phyloP scores from a whole-genome alignment of 805 yeast genomes.

The Helenozyma rhizophorensis region DNA sequence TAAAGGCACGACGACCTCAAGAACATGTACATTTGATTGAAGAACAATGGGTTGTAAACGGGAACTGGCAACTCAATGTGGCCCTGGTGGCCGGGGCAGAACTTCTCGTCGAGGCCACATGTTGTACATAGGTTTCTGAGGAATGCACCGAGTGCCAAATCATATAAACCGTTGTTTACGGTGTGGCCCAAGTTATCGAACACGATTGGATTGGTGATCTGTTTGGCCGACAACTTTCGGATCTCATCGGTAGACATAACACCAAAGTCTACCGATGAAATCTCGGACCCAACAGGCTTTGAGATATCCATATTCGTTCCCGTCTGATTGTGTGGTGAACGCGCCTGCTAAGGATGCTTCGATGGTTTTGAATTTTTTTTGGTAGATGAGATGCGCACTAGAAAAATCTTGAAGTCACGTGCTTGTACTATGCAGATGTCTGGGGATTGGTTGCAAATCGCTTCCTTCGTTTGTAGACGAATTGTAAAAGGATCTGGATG shows the following conservation, averaged over 20 bases:
- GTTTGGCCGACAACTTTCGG: constrained; percentile 85
- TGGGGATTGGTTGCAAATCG: too few relatives aligned
- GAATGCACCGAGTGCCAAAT: constrained; percentile 93
- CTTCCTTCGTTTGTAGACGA: too few relatives aligned
- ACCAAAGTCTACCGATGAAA: constrained; percentile 87
- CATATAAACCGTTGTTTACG: constrained; percentile 88
- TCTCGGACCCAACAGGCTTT: constrained; percentile 93
- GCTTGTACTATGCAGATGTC: too few relatives aligned
- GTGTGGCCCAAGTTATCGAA: constrained; percentile 97
- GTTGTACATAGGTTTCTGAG: constrained; percentile 85
- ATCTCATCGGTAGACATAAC: constrained; percentile 79
- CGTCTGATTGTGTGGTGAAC: neutral
- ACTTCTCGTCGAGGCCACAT: constrained; percentile 91
- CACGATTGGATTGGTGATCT: constrained; percentile 92
- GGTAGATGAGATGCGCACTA: constrained; percentile 9
- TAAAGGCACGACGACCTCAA: constrained; percentile 82
- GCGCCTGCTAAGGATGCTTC: constrained; percentile 1
- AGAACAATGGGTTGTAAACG: constrained; percentile 90
- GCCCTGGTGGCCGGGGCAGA: constrained; percentile 98
- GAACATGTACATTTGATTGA: constrained; percentile 82
- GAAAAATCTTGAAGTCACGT: constrained; percentile 3
- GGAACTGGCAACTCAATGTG: constrained; percentile 96
- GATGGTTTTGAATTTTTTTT: constrained; percentile 3
- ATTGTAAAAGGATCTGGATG: too few relatives aligned
- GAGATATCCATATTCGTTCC: constrained; percentile 77